Evolutionary conservation across 2,329 filamentous ascomycete species (phyloP).

Genomic region (Alternaria novae-zelandiae): DNA sequence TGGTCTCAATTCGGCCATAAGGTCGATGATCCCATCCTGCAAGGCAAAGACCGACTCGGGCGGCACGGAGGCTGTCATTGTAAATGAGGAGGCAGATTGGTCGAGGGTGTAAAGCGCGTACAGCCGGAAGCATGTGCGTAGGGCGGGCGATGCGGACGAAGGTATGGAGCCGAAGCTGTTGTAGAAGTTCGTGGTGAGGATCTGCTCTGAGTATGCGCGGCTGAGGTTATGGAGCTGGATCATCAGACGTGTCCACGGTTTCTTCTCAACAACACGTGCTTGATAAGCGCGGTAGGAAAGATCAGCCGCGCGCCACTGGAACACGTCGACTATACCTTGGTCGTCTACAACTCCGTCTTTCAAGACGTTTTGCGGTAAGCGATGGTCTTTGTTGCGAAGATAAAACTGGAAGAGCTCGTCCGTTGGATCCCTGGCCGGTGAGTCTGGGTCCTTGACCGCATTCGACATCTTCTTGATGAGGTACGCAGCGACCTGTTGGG

Average conservation of each 20-base stretch:
- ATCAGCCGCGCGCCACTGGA: slow-evolving; percentile 54
- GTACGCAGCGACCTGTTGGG: slow-evolving; percentile 59
- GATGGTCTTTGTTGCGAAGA: slow-evolving; percentile 41
- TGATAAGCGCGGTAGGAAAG: slow-evolving; percentile 53
- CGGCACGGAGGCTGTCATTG: slow-evolving; percentile 52
- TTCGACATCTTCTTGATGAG: slow-evolving; percentile 60
- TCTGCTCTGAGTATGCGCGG: slow-evolving; percentile 57
- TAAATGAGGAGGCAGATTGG: slow-evolving; percentile 53
- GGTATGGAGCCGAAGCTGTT: slow-evolving; percentile 40
- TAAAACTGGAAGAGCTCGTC: slow-evolving; percentile 52
- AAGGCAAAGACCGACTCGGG: slow-evolving; percentile 52
- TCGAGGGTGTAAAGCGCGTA: slow-evolving; percentile 58
- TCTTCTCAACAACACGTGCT: slow-evolving; percentile 54
- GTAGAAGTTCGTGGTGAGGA: slow-evolving; percentile 57
- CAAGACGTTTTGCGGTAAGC: slow-evolving; percentile 34
- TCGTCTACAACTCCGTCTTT: slow-evolving; percentile 44
- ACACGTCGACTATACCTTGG: slow-evolving; percentile 52
- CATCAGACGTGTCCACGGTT: slow-evolving; percentile 56
- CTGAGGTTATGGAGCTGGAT: slow-evolving; percentile 52
- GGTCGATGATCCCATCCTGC: slow-evolving; percentile 50
- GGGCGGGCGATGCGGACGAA: slow-evolving; percentile 39
- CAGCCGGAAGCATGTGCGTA: slow-evolving; percentile 55
- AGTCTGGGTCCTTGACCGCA: slow-evolving; percentile 45
- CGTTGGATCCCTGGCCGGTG: slow-evolving; percentile 46
- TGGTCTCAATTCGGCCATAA: slow-evolving; percentile 58